These are phyloP conservation scores for Solanum ossicruentum DNA, from an alignment of 257 asterid species.

Conservation along the genomic window DNA sequence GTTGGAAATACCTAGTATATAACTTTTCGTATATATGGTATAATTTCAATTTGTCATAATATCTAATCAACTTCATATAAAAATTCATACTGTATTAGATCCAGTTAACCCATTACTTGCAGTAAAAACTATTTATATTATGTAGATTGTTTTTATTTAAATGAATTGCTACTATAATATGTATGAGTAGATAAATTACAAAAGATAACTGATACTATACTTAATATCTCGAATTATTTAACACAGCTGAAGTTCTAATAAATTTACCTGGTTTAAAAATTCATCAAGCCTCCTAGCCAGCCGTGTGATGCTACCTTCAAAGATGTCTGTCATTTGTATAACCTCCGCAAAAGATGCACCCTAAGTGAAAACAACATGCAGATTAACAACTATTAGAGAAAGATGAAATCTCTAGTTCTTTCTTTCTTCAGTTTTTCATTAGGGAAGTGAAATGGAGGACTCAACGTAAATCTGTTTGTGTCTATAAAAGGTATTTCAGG, in stretches of 20 bases:
- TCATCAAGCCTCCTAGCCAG: conserved; percentile 89
- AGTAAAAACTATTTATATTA: neutral
- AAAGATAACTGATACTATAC: neutral
- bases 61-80: neutral
- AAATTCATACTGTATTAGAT: neutral
- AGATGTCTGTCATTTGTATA: conserved; percentile 79
- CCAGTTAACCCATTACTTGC: neutral
- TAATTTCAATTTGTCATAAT: neutral
- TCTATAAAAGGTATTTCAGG: neutral
- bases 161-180: neutral
- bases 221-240: neutral
- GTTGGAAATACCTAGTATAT: neutral
- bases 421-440: neutral
- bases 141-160: neutral
- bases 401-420: neutral
- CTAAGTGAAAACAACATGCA: conserved; percentile 15
- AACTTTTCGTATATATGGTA: neutral
- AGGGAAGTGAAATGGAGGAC: neutral
- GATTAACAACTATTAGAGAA: neutral
- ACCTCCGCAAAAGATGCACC: conserved; percentile 84
- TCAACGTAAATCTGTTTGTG: neutral
- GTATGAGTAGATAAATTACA: neutral
- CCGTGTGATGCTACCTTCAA: conserved; percentile 92
- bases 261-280: conserved; percentile 74
- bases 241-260: neutral